These are phyloP conservation scores for Colletotrichum viniferum DNA, from an alignment of 2,329 filamentous ascomycete genomes.

Conservation along the genomic window DNA sequence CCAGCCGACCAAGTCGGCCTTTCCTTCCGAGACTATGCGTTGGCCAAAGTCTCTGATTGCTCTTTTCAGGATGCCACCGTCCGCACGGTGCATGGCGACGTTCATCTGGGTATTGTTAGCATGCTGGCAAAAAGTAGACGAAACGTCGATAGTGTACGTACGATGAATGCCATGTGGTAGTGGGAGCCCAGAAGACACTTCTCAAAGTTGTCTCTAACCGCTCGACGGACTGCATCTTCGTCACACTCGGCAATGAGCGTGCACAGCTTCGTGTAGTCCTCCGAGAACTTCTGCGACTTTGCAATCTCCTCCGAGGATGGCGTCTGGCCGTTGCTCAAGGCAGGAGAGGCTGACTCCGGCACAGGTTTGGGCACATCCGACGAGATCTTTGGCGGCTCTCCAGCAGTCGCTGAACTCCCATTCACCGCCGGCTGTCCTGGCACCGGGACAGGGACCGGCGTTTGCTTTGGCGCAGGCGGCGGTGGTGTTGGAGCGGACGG, in stretches of 20 bases:
- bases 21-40: conserved; percentile 44
- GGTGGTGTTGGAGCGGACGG: background rate
- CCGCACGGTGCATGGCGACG: conserved; percentile 50
- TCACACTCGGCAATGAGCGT: conserved; percentile 44
- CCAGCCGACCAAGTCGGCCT: conserved; percentile 45
- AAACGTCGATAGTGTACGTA: conserved; percentile 35
- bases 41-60: conserved; percentile 51
- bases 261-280: conserved; percentile 43
- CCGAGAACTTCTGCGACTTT: conserved; percentile 6
- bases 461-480: background rate
- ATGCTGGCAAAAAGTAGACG: background rate
- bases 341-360: background rate
- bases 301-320: background rate
- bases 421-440: background rate
- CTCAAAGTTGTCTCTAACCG: conserved; percentile 55
- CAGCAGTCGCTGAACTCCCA: background rate
- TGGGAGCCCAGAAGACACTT: conserved; percentile 54
- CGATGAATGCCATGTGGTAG: conserved; percentile 57
- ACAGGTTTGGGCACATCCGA: background rate
- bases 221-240: conserved; percentile 50
- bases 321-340: background rate
- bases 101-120: conserved; percentile 41
- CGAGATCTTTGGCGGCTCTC: background rate
- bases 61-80: conserved; percentile 37
- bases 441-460: background rate